Evolutionary conservation across 768 basidiomycete genomes (phyloP).

Genomic region (Termitomyces heimii): DNA sequence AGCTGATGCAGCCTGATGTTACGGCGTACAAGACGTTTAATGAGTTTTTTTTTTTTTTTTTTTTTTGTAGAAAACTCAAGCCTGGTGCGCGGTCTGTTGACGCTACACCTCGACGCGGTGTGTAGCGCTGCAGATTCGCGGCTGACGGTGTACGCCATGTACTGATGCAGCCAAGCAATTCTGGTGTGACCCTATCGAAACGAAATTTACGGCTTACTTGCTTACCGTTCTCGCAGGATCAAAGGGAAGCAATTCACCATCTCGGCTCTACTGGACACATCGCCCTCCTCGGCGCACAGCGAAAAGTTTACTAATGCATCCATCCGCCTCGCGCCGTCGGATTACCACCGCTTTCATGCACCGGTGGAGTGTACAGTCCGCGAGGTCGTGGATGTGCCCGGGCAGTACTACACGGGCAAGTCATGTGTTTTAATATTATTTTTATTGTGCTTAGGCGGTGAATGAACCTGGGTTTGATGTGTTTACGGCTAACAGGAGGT

Average conservation of each 20-base stretch:
- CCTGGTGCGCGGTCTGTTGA: constrained; percentile 56
- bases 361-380: constrained; percentile 54
- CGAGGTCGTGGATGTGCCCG: constrained; percentile 38
- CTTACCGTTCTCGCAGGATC: constrained; percentile 32
- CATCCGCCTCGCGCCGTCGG: constrained; percentile 72
- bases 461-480: constrained; percentile 62
- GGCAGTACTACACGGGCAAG: constrained; percentile 57
- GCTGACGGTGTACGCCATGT: constrained; percentile 59
- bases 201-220: neutral
- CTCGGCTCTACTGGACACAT: constrained; percentile 46
- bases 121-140: constrained; percentile 71
- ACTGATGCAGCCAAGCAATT: constrained; percentile 56
- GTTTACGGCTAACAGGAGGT: constrained; percentile 58
- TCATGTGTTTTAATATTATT: neutral
- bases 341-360: constrained; percentile 79
- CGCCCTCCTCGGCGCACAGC: constrained; percentile 34
- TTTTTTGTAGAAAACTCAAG: constrained; percentile 39
- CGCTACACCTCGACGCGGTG: constrained; percentile 43
- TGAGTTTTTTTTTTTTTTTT: constrained; percentile 53
- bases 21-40: constrained; percentile 66
- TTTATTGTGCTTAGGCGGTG: constrained; percentile 33
- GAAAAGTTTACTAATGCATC: constrained; percentile 36
- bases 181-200: no score
- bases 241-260: constrained; percentile 72
- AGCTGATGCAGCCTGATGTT: constrained; percentile 61